Conservation (phyloP, 1,139 yeast species). For the Taphrina populina region DNA sequence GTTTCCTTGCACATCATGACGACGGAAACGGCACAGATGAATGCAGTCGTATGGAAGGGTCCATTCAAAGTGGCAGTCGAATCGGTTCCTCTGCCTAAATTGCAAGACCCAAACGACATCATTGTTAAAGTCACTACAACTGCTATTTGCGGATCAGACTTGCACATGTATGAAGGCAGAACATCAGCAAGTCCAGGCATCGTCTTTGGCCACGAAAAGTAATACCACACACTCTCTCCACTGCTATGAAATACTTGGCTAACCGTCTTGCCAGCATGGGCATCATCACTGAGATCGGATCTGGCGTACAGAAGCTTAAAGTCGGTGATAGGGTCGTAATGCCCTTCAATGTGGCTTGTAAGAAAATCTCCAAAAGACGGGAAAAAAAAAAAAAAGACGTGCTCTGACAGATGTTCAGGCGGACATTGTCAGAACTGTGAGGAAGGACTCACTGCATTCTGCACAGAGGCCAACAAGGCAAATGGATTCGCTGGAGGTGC, state of each 20-base stretch:
- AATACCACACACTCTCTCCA: too few relatives aligned
- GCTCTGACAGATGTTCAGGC: conserved; percentile 29
- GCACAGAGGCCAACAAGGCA: conserved; percentile 32
- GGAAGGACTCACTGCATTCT: conserved; percentile 48
- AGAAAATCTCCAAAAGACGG: not conserved
- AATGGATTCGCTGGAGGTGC: conserved; percentile 20
- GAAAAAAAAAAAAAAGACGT: too few relatives aligned
- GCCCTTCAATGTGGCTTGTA: conserved; percentile 53
- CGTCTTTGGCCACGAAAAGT: conserved; percentile 58
- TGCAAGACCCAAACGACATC: conserved; percentile 50
- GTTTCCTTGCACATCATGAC: too few relatives aligned
- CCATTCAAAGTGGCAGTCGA: conserved; percentile 52
- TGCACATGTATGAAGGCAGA: conserved; percentile 48
- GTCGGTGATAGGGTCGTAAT: conserved; percentile 52
- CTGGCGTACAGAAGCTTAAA: conserved; percentile 46
- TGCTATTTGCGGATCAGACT: conserved; percentile 44
- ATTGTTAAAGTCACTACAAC: conserved; percentile 56
- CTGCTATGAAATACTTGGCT: too few relatives aligned
- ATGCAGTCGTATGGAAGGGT: conserved; percentile 59
- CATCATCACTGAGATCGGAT: conserved; percentile 48
- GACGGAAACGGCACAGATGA: conserved; percentile 46
- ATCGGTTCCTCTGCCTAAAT: conserved; percentile 50
- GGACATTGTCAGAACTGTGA: conserved; percentile 47
- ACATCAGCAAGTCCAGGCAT: conserved; percentile 47
- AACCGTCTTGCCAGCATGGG: conserved; percentile 49